Conservation (phyloP, 73 alveolate genomes). For the Stentor coeruleus region DNA sequence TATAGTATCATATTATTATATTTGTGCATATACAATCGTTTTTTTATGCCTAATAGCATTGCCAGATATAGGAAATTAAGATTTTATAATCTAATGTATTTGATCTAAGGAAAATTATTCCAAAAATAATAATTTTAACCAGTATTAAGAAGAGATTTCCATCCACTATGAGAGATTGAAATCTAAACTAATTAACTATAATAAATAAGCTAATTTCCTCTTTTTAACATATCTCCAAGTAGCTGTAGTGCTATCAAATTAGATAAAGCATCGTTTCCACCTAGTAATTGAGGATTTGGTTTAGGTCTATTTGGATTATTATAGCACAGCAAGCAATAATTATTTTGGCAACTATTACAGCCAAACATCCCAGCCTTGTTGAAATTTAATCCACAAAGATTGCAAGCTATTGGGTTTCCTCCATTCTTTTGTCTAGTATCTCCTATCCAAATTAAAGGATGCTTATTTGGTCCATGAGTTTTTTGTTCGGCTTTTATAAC, state of each 20-base stretch:
- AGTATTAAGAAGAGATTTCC: no score
- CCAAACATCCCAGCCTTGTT: background rate
- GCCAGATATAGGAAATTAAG: no score
- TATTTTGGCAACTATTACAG: background rate
- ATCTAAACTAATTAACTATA: no score
- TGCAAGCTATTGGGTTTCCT: background rate
- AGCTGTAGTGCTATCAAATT: background rate
- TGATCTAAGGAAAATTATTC: no score
- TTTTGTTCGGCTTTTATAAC: background rate
- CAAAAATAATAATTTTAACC: no score
- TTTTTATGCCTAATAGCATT: no score
- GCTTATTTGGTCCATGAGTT: background rate
- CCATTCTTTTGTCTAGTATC: no score
- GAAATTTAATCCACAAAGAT: background rate
- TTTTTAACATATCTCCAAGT: background rate
- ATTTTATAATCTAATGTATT: no score
- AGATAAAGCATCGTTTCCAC: background rate
- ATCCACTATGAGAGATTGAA: no score
- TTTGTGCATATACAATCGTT: no score
- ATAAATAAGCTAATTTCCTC: no score
- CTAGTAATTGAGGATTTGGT: background rate
- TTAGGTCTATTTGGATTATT: background rate
- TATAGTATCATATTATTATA: no score
- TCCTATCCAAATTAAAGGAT: background rate
- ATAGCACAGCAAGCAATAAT: background rate